Evolutionary conservation across 2,329 filamentous ascomycete genomes (phyloP).

Genomic region (Calonectria multiphialidica): DNA sequence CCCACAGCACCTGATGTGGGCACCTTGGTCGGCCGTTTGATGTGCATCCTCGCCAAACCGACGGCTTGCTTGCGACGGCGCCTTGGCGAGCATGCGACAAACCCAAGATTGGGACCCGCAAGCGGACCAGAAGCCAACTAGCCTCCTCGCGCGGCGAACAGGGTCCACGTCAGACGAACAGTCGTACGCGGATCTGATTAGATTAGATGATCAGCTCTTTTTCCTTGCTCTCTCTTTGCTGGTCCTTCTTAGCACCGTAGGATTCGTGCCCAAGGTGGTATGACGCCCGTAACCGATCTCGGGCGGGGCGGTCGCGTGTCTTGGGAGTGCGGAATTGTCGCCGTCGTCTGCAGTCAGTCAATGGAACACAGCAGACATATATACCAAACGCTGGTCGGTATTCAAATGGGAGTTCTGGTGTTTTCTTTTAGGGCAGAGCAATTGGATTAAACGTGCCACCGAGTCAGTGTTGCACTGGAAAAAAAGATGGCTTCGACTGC

Average conservation of each 20-base stretch:
- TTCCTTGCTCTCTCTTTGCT: background rate
- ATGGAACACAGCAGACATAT: background rate
- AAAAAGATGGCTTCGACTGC: conserved; percentile 18
- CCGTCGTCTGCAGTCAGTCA: conserved; percentile 2
- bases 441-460: background rate
- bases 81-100: background rate
- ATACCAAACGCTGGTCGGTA: background rate
- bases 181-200: conserved; percentile 36
- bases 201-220: conserved; percentile 37
- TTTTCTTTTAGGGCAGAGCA: background rate
- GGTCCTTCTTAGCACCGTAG: background rate
- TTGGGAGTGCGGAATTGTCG: conserved; percentile 29
- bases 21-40: background rate
- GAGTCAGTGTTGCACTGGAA: background rate
- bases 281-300: conserved; percentile 23
- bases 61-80: background rate
- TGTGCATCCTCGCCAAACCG: background rate
- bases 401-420: background rate
- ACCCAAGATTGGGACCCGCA: background rate
- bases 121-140: conserved; percentile 1
- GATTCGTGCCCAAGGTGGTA: conserved; percentile 12
- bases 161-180: conserved; percentile 12
- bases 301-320: background rate
- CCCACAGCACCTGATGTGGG: conserved; percentile 14
- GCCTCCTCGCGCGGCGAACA: too few relatives aligned